Percentiles rank a stretch among this genome's conserved stretches.
Evolutionary conservation across 2,329 filamentous ascomycete species (phyloP).

Genomic region (Exophiala bonariae): DNA sequence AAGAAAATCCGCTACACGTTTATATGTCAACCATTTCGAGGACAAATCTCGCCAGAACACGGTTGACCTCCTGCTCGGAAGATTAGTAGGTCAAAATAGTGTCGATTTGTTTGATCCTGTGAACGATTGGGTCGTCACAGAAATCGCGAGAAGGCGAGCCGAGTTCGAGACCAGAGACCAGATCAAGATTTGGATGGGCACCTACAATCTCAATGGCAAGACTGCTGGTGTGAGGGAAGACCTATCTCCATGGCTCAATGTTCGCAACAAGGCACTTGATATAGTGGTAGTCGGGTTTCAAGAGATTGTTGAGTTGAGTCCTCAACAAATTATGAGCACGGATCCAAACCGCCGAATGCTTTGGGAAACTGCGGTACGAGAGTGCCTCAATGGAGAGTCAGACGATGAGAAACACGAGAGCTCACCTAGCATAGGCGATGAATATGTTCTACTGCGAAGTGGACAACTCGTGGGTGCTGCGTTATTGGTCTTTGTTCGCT

Average conservation of each 20-base stretch:
- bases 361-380: slow-evolving; percentile 82
- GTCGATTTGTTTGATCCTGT: slow-evolving; percentile 92
- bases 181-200: slow-evolving; percentile 82
- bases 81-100: slow-evolving; percentile 76
- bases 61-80: slow-evolving; percentile 87
- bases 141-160: slow-evolving; percentile 63
- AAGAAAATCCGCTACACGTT: slow-evolving; percentile 86
- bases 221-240: slow-evolving; percentile 76
- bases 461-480: slow-evolving; percentile 94
- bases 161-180: slow-evolving; percentile 75
- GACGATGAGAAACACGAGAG: slow-evolving; percentile 55
- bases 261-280: slow-evolving; percentile 67
- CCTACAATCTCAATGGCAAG: slow-evolving; percentile 92
- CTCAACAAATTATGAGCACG: slow-evolving; percentile 98
- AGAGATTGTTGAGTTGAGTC: slow-evolving; percentile 96
- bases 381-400: slow-evolving; percentile 65
- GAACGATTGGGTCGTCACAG: slow-evolving; percentile 81
- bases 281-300: slow-evolving; percentile 93
- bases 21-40: slow-evolving; percentile 97
- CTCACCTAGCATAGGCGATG: slow-evolving; percentile 59
- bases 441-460: slow-evolving; percentile 85
- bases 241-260: slow-evolving; percentile 79
- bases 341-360: slow-evolving; percentile 80
- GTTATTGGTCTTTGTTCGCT: slow-evolving; percentile 85
- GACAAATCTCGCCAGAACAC: slow-evolving; percentile 92